Base-by-base conservation (phyloP, 2,329 filamentous ascomycete species). In the Xylaria hypoxylon region DNA sequence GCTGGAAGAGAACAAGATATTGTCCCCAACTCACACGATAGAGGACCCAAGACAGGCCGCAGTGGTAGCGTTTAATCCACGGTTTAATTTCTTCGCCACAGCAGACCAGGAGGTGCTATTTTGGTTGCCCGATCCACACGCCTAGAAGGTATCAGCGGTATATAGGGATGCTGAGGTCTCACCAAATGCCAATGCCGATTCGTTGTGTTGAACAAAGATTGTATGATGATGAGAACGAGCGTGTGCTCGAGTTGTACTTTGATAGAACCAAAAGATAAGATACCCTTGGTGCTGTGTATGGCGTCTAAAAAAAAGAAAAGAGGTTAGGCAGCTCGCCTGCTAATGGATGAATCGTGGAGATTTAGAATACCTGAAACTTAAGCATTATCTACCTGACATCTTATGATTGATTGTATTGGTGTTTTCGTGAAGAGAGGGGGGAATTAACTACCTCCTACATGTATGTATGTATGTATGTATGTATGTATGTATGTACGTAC, bases 71-170 rank as follows among this genome's bases (percentile, higher is more conserved):
- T 96, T 94, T 78, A 98, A 97, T 77, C 96, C 94, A 28, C 87
- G 94, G 56, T 96, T 91, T 79, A 97, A 98, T 79, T 90, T 97
- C 82, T 86, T 98, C 71, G 94, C 93, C 8, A 96, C 91, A 50
- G 96, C 93, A 3, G 94, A 98, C 73, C 91, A 91, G 75, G 94
- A 97, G 60, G 82, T 93, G 67, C 80, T 92, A 22, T 92, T 94
- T 73, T 94, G 92, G 91, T 79, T 92, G 40, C 92, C 92, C 1
- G 91, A 93, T 76, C 86, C 88, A 48, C 83, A 87, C 72, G 80
- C 81, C 7, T 87, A 79, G 68, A 17, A 68, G 28, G 52, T 31
- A 31, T 5, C 31, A 5, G 35, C 11, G 7, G 22, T 17, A 13
- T 35, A 57, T 61, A 31, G 67, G 66, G 40, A 51, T 33, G 24